Evolutionary conservation across 2,329 filamentous ascomycete species (phyloP).

Genomic region (Atkinsonella texensis): DNA sequence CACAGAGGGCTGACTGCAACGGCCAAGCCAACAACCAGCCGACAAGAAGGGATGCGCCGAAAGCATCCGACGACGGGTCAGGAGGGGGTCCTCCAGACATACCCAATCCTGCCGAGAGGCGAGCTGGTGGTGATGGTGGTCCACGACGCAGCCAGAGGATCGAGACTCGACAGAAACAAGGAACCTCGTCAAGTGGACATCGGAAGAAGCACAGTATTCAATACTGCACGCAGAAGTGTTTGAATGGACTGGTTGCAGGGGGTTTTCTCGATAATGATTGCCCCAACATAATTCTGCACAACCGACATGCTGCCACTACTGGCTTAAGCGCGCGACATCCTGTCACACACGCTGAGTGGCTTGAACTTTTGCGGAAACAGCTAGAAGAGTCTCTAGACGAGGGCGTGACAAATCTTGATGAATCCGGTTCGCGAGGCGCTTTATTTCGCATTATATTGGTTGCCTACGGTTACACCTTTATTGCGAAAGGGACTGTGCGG

Average conservation of each 20-base stretch:
- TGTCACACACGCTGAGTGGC: constrained; percentile 16
- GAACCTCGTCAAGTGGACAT: too few relatives aligned
- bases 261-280: background rate
- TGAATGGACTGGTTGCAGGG: background rate
- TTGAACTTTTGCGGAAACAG: constrained; percentile 20
- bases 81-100: too few relatives aligned
- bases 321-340: constrained; percentile 12
- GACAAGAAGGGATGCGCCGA: background rate
- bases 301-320: background rate
- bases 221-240: background rate
- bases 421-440: constrained; percentile 22
- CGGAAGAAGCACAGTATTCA: background rate
- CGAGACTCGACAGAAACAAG: background rate
- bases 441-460: constrained; percentile 29
- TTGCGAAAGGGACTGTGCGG: constrained; percentile 26
- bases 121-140: too few relatives aligned
- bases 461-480: constrained; percentile 30
- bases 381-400: constrained; percentile 18
- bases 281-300: background rate
- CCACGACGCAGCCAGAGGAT: background rate
- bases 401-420: constrained; percentile 17
- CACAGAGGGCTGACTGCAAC: too few relatives aligned
- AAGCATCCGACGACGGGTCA: background rate
- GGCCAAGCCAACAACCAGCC: too few relatives aligned
- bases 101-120: too few relatives aligned